Evolutionary conservation across 352 stramenopile species (phyloP).

Genomic region (Pythium myriotylum): DNA sequence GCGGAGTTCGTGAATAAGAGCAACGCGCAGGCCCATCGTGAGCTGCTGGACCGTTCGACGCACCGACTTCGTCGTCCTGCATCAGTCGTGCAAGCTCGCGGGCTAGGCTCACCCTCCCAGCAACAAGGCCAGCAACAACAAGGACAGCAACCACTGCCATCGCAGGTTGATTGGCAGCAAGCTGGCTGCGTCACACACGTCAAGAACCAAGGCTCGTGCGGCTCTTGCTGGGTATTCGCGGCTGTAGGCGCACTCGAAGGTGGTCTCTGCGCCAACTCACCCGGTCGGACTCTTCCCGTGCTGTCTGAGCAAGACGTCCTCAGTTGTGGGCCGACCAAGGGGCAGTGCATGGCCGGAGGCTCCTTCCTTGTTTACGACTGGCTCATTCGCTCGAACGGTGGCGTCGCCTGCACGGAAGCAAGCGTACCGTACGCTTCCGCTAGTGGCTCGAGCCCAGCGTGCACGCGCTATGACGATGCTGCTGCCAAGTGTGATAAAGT

Average conservation of each 20-base stretch:
- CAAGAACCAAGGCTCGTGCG: conserved; percentile 31
- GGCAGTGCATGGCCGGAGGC: conserved; percentile 5
- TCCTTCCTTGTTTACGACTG: conserved; percentile 1
- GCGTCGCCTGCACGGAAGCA: conserved; percentile 21
- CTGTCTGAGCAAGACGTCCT: conserved; percentile 2
- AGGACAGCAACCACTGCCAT: neutral
- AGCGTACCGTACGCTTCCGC: conserved; percentile 18
- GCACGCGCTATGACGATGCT: conserved; percentile 2
- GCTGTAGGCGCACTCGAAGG: conserved; percentile 24
- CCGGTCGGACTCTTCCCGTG: neutral
- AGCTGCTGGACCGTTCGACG: neutral
- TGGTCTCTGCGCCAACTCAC: neutral
- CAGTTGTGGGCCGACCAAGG: neutral
- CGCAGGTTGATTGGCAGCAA: conserved; percentile 19
- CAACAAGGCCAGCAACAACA: neutral
- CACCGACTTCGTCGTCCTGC: neutral
- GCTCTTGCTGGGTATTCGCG: conserved; percentile 25
- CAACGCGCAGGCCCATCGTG: neutral
- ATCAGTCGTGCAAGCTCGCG: too few relatives aligned
- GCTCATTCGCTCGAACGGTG: conserved; percentile 17
- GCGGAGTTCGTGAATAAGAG: neutral
- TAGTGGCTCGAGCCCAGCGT: conserved; percentile 11
- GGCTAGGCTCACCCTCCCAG: neutral
- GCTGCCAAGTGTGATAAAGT: neutral
- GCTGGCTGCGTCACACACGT: conserved; percentile 28